Percentiles rank a stretch among this genome's conserved stretches.
These are phyloP conservation scores for Wickerhamomyces ciferrii DNA, from an alignment of 805 yeast species.

Conservation along the genomic window DNA sequence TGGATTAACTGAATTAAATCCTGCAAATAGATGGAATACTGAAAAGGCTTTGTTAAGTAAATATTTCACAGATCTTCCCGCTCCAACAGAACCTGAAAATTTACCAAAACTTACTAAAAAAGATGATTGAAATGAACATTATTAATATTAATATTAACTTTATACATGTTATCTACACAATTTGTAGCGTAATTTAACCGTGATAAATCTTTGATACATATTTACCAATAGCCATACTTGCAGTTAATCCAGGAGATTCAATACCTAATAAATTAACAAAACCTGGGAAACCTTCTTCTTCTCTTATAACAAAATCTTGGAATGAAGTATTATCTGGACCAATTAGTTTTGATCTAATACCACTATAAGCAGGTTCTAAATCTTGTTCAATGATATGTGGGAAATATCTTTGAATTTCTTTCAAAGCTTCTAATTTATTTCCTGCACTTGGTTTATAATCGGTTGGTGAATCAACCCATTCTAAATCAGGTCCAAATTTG, in stretches of 20 bases:
- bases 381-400: constrained; percentile 50
- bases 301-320: constrained; percentile 68
- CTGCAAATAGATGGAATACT: constrained; percentile 64
- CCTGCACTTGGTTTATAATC: constrained; percentile 43
- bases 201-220: constrained; percentile 42
- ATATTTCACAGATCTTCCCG: constrained; percentile 70
- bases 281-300: constrained; percentile 70
- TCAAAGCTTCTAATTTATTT: constrained; percentile 49
- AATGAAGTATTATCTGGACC: constrained; percentile 41
- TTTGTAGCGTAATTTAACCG: no score
- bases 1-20: constrained; percentile 72
- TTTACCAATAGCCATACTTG: constrained; percentile 78
- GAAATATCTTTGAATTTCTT: constrained; percentile 56
- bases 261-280: constrained; percentile 78
- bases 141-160: background rate
- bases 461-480: constrained; percentile 55
- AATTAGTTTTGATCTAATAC: constrained; percentile 76
- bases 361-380: constrained; percentile 66
- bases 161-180: no score
- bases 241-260: constrained; percentile 87
- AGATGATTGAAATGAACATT: constrained; percentile 1
- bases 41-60: constrained; percentile 57
- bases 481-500: constrained; percentile 85
- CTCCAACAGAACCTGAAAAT: constrained; percentile 60
- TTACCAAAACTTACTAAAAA: constrained; percentile 41